phyloP scores from a whole-genome alignment of 352 stramenopile genomes.

The Aphanomyces astaci region DNA sequence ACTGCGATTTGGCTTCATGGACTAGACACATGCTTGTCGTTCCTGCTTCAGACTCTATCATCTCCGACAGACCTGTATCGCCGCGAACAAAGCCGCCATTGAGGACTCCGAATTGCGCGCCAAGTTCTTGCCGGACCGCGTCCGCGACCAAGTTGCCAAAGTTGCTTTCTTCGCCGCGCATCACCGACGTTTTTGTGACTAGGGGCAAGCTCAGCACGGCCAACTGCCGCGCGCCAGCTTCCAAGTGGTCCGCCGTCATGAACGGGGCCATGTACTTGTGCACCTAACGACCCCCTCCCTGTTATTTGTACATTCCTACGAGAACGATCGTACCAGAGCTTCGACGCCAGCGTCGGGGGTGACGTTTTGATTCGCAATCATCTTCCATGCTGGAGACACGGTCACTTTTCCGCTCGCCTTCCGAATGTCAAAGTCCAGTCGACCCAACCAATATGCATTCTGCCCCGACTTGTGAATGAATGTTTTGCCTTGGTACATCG shows the following conservation, averaged over 20 bases:
- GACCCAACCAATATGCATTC: constrained; percentile 80
- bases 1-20: constrained; percentile 54
- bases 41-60: not conserved
- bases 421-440: constrained; percentile 60
- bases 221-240: constrained; percentile 41
- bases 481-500: constrained; percentile 66
- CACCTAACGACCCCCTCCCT: too few relatives aligned
- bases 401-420: constrained; percentile 22
- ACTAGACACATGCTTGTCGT: constrained; percentile 11
- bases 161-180: constrained; percentile 68
- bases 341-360: constrained; percentile 46
- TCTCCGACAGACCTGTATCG: constrained; percentile 31
- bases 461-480: constrained; percentile 87
- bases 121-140: constrained; percentile 56
- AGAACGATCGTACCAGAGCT: constrained; percentile 43
- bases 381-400: constrained; percentile 67
- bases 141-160: constrained; percentile 74
- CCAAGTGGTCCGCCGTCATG: constrained; percentile 41
- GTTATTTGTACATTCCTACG: too few relatives aligned
- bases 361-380: constrained; percentile 63
- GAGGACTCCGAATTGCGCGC: constrained; percentile 64
- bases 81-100: constrained; percentile 86
- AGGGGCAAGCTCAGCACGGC: constrained; percentile 44
- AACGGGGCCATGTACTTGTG: constrained; percentile 60
- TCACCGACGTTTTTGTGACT: constrained; percentile 58